Evolutionary conservation across 2,329 filamentous ascomycete species (phyloP), one percentile per base, ranked within the genome.

Genomic region (Chaetomium sp.): DNA sequence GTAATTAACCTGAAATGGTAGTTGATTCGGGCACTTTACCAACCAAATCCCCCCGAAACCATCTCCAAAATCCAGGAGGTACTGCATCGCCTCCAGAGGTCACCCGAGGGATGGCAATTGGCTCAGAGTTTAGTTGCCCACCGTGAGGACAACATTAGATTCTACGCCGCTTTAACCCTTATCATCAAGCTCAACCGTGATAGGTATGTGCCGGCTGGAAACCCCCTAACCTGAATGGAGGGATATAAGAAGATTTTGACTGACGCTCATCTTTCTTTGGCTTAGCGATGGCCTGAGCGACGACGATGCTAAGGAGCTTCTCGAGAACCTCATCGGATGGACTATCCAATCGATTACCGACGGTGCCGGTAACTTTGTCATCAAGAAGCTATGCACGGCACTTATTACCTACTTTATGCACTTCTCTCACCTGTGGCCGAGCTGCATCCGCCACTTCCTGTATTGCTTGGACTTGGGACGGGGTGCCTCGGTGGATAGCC

Each of bases 141-240:
- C 58, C 74, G 80, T 27, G 84, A 89, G 62, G 81, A 87, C 58
- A 86, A 91, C 65, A 83, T 94, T 62, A 87, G 88, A 61, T 97
- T 97, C 72, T 96, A 95, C 68, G 94, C 90, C 11, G 92, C 91
- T 35, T 78, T 96, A 57, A 97, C 92, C 0, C 87, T 96, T 62
- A 95, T 90, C 50, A 84, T 97, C 64, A 99, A 97, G 73, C 82
- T 97, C 56, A 96, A 97, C 68, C 87, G 86, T n/a, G 89, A 94
- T 67, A 89, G 85, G 87, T 88, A 74, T 60, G 76, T 65, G 14
- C 6, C 12, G 10, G 41, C 6, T n/a, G 4, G 46, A 12, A 44
- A 7, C 8, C 40, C 32, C 8, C 45, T 19, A 10, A 10, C 19
- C 19, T 19, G 34, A 35, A 6, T 9, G 1, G 45, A 6, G 7